These are phyloP conservation scores for Claviceps sorghi DNA, from an alignment of 2,329 filamentous ascomycete genomes.

Conservation along the genomic window DNA sequence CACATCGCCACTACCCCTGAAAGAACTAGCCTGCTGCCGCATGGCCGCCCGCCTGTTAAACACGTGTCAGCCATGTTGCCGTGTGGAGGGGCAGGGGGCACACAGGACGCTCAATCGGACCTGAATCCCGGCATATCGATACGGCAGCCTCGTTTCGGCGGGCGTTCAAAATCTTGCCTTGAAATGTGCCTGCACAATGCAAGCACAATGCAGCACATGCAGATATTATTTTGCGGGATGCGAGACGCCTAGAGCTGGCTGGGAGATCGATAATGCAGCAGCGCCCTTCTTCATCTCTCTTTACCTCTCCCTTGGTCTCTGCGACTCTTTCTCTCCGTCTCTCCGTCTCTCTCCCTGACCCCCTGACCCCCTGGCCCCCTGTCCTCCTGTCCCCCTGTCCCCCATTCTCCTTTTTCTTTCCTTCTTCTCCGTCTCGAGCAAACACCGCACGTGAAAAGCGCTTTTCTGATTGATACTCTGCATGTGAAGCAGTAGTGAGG, in stretches of 20 bases:
- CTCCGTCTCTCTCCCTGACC: background rate
- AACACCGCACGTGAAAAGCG: background rate
- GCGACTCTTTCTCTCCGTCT: background rate
- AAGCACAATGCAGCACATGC: background rate
- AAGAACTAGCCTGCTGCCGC: background rate
- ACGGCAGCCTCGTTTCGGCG: constrained; percentile 1
- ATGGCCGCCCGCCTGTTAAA: background rate
- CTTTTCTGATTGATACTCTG: background rate
- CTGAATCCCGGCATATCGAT: background rate
- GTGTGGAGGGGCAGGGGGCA: background rate
- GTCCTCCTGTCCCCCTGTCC: background rate
- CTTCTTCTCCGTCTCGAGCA: background rate
- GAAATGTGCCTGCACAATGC: background rate
- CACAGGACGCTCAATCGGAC: background rate
- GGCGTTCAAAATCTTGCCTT: background rate
- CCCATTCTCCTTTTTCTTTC: background rate
- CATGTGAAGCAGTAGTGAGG: background rate
- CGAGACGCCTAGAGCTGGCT: background rate
- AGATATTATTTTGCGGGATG: background rate
- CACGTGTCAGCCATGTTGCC: constrained; percentile 5
- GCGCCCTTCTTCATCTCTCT: no score
- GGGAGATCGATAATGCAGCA: background rate
- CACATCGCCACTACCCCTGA: constrained; percentile 1
- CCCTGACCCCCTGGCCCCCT: background rate
- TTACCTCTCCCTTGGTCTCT: no score